These are phyloP conservation scores for Hypoxylon rubiginosum DNA, from an alignment of 2,329 filamentous ascomycete genomes.

Conservation along the genomic window DNA sequence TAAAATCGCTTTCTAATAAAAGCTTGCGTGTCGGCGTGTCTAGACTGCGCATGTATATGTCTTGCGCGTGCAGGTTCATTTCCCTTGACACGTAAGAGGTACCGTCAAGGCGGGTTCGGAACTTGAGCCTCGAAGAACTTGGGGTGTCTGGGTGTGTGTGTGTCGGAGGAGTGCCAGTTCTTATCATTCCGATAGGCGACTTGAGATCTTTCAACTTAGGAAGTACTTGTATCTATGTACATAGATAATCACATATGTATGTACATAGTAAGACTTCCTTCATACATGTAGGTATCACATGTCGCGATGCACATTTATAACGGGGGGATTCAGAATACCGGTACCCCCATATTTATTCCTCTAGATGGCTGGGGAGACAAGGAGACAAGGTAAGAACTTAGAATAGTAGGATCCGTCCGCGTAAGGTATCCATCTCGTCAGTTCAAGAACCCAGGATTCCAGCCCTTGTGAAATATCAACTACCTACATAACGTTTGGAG, in stretches of 20 bases:
- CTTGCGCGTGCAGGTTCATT: slow-evolving; percentile 30
- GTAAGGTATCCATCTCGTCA: background rate
- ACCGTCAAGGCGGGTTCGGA: slow-evolving; percentile 13
- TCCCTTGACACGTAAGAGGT: slow-evolving; percentile 19
- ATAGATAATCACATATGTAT: background rate
- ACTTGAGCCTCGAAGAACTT: slow-evolving; percentile 2
- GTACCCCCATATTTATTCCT: background rate
- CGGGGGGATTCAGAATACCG: background rate
- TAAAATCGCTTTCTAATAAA: slow-evolving; percentile 2
- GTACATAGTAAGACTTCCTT: no score
- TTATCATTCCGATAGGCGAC: no score
- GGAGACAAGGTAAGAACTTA: background rate
- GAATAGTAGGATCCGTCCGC: background rate
- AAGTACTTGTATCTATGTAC: background rate
- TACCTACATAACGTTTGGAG: background rate
- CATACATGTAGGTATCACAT: no score
- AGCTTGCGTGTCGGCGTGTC: background rate
- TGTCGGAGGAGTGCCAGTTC: no score
- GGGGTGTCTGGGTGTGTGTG: background rate
- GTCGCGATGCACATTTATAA: no score
- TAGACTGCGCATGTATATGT: slow-evolving; percentile 17
- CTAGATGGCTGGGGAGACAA: background rate
- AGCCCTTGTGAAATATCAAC: background rate
- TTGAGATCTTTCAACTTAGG: no score
- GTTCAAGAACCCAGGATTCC: background rate